Base-by-base conservation (phyloP, 768 basidiomycete species). In the Tulasnella sp. region DNA sequence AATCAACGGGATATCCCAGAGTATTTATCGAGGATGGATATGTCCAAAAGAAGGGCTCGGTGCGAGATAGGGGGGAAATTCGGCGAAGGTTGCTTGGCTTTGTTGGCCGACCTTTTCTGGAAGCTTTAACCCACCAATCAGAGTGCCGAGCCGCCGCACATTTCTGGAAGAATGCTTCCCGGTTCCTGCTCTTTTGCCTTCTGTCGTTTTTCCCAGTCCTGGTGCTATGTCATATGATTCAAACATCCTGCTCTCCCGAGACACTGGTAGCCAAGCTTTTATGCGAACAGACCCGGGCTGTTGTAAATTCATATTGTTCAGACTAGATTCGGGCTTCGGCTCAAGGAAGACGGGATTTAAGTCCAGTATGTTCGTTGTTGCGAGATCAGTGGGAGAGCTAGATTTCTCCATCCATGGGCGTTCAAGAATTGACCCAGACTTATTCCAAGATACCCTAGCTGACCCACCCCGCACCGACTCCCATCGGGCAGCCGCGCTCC, bases 31-130 rank as follows among this genome's bases (percentile, higher is more conserved):
- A 24, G 5, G 52, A 52, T 10, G 52, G 2, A n/a, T n/a, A 52
- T 24, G 52, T 52, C 24, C 4, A n/a, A 12, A n/a, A 52, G 24
- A 24, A 18, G 24, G n/a, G 21, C 52, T 10, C 4, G 21, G n/a
- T n/a, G 21, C n/a, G 21, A n/a, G 52, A 24, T 21, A 52, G 7
- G 4, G 21, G 24, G 52, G 52, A 83, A 84, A 40, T 40, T 40
- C 39, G 39, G 3, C 3, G 52, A 52, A 24, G 6, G 52, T 21
- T 52, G 52, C 52, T 52, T 52, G 52, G 52, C 52, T 8, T 24
- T 52, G 52, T 52, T 52, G 52, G 14, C 7, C 39, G 52, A n/a
- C 24, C n/a, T 10, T 10, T 52, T 52, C 52, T 52, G 24, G 52
- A n/a, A n/a, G n/a, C 52, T 44, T 18, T 44, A 12, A 18, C 1